Base-by-base conservation (phyloP, 805 yeast species). In the Clavispora carvajalis region DNA sequence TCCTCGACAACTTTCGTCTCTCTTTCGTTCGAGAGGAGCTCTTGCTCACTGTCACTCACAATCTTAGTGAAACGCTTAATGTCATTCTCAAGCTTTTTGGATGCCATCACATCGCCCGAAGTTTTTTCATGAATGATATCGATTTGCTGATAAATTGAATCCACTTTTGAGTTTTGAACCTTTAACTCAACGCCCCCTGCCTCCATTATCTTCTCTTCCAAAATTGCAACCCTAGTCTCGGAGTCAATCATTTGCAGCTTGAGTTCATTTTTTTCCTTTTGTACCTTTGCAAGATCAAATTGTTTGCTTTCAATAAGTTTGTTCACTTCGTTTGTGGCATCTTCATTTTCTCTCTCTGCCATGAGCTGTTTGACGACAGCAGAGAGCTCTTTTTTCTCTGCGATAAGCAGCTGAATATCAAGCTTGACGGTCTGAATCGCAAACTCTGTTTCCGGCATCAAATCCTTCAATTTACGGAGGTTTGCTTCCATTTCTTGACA, bases 181-280 rank as follows among this genome's bases (percentile, higher is more conserved):
- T 86, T 79, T 47, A 93, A 69, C 46, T 80, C 80, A 7, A 85
- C 82, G 45, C 99, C 99, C 39, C 99, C 99, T 39, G 87, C 82
- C 37, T 85, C 82, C 85, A 90, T 79, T 29, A 93, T 87, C 54
- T 80, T 74, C 41, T 82, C 85, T 49, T 88, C 90, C 3, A 90
- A 63, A 0, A 51, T 69, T 10, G 71, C 69, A 30, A 93, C 84
- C 42, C 75, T 69, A 6, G 60, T 54, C 55, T 79, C 86, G 31
- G 77, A 60, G 23, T 73, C 78, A 21, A 66, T 61, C 48, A 89
- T 78, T 48, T 77, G 77, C 2, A 65, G 63, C 52, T 77, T 72
- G 7, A 89, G 57, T 3, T 48, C 51, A 1, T 50, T 47, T 34
- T 52, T 54, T 12, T 52, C 55, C 9, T 28, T 22, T 1, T 37